These are phyloP conservation scores for Fulvia fulva DNA, from an alignment of 2,329 filamentous ascomycete genomes.

Conservation along the genomic window DNA sequence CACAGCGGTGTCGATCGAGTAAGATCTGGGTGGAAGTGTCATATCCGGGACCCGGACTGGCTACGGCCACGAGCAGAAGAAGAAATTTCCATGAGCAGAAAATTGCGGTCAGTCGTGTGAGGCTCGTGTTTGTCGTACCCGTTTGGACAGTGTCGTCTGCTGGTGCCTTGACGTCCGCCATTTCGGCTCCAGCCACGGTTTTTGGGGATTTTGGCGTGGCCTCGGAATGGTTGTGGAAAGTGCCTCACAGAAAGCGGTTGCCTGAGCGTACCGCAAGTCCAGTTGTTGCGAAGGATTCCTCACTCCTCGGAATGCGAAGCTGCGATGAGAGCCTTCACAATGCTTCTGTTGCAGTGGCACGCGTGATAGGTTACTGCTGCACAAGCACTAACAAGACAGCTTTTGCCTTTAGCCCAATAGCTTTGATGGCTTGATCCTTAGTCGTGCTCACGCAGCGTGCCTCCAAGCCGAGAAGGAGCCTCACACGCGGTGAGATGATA, in stretches of 20 bases:
- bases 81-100: constrained; percentile 66
- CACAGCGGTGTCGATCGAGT: constrained; percentile 32
- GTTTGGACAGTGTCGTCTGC: constrained; percentile 4
- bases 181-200: not conserved
- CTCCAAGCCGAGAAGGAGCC: no score
- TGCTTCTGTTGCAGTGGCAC: not conserved
- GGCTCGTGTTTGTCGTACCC: constrained; percentile 8
- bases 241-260: not conserved
- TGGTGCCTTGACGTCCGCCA: not conserved
- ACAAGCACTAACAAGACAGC: not conserved
- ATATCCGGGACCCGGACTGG: constrained; percentile 61
- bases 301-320: not conserved
- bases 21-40: constrained; percentile 69
- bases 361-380: not conserved
- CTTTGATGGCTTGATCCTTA: not conserved
- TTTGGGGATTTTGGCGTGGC: not conserved
- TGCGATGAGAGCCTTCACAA: not conserved
- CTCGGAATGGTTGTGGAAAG: not conserved
- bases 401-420: not conserved
- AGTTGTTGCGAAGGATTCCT: not conserved
- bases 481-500: no score
- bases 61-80: constrained; percentile 58
- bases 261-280: not conserved
- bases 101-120: constrained; percentile 16
- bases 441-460: not conserved